These are phyloP conservation scores for Balamuthia mandrillaris DNA, from an alignment of 208 protist species.

Conservation along the genomic window DNA sequence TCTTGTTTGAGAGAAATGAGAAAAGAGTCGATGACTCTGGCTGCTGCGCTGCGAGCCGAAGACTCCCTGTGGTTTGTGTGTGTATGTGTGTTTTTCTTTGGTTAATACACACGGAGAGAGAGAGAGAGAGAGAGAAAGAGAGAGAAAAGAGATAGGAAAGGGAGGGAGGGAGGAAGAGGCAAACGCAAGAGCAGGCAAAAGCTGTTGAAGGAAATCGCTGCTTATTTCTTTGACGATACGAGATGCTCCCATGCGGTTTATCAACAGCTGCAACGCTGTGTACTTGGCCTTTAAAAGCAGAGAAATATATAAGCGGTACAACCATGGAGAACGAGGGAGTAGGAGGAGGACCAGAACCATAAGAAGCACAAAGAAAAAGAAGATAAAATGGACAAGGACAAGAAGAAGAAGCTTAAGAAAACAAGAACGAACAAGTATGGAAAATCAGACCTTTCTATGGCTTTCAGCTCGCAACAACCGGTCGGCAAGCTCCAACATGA, in stretches of 20 bases:
- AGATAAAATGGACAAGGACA: too few species aligned
- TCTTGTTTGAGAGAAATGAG: neutral
- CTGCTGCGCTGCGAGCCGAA: neutral
- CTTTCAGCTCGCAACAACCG: neutral
- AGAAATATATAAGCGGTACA: too few species aligned
- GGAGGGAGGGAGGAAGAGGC: neutral
- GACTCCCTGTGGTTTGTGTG: neutral
- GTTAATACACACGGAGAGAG: too few species aligned
- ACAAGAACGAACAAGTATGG: neutral
- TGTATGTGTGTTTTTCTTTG: too few species aligned
- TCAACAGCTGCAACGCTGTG: neutral
- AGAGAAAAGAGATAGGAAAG: neutral
- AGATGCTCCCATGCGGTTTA: neutral
- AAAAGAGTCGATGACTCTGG: neutral
- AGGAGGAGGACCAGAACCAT: neutral
- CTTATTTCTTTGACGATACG: slow-evolving; percentile 6
- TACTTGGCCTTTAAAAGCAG: slow-evolving; percentile 13
- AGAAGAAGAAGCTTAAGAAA: neutral
- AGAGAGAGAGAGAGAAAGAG: too few species aligned
- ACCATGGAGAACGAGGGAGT: too few species aligned
- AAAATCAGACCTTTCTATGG: neutral
- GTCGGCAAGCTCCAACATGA: neutral
- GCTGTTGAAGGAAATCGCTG: neutral
- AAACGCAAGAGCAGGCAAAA: neutral
- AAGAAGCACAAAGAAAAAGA: neutral